These are phyloP conservation scores for Vitis labrusca DNA, from an alignment of 164 flowering plant species.

Conservation along the genomic window DNA sequence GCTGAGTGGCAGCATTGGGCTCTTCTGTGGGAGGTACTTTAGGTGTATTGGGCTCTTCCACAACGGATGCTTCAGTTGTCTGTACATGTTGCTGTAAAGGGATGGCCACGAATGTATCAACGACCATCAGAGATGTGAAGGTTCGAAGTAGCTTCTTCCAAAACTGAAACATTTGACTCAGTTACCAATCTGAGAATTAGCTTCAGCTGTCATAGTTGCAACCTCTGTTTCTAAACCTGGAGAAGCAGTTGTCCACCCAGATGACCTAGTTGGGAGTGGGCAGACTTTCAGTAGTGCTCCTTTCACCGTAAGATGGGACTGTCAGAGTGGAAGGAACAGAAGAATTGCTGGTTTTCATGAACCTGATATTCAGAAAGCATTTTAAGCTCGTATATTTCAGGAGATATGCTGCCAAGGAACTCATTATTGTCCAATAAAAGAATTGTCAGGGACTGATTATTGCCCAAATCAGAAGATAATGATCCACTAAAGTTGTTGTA, in stretches of 20 bases:
- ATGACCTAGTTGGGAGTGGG: no score
- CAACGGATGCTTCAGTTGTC: no score
- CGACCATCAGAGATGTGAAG: constrained; percentile 15
- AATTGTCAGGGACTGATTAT: constrained; percentile 36
- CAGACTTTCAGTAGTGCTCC: no score
- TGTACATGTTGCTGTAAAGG: no score
- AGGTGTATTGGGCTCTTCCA: no score
- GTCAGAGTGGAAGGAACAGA: no score
- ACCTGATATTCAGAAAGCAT: constrained; percentile 41
- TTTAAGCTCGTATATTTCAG: constrained; percentile 32
- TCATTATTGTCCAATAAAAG: constrained; percentile 55
- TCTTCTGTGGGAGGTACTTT: no score
- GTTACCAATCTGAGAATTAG: constrained; percentile 11
- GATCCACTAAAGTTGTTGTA: constrained; percentile 58
- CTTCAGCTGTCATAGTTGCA: constrained; percentile 13
- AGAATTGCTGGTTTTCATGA: constrained; percentile 25
- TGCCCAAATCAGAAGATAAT: constrained; percentile 46
- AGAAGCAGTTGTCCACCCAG: neutral
- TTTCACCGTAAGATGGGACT: no score
- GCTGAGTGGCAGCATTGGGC: no score
- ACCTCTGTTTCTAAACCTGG: constrained; percentile 13
- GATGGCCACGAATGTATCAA: no score
- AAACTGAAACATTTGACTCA: constrained; percentile 10
- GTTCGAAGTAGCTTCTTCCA: constrained; percentile 13
- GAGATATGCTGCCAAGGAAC: constrained; percentile 31